phyloP scores from a whole-genome alignment of 805 yeast species.

The Ascoidea rubescens region DNA sequence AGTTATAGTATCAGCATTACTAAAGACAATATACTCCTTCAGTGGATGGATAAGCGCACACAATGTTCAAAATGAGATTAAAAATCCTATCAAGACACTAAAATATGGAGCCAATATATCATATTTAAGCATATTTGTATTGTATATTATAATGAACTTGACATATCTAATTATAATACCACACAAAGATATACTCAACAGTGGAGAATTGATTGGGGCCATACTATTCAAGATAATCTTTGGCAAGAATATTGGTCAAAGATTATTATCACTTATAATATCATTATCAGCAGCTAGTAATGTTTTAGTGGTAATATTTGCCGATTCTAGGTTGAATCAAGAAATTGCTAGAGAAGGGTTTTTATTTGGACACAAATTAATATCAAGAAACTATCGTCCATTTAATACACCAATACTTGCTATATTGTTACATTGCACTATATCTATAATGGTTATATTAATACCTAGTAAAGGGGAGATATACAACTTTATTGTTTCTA shows the following conservation, averaged over 20 bases:
- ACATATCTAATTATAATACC: constrained; percentile 44
- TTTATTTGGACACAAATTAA: constrained; percentile 21
- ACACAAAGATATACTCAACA: constrained; percentile 33
- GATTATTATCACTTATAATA: constrained; percentile 37
- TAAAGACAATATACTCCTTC: constrained; percentile 43
- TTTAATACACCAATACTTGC: constrained; percentile 40
- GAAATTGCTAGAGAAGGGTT: constrained; percentile 52
- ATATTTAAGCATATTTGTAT: constrained; percentile 27
- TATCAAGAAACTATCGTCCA: constrained; percentile 39
- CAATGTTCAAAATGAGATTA: constrained; percentile 44
- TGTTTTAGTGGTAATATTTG: constrained; percentile 45
- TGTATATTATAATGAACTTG: constrained; percentile 35
- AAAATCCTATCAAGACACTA: constrained; percentile 41
- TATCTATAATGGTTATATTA: constrained; percentile 12
- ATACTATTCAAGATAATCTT: constrained; percentile 38
- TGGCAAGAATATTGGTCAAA: constrained; percentile 37
- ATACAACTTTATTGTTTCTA: constrained; percentile 17
- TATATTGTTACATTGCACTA: constrained; percentile 19
- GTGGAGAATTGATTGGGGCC: constrained; percentile 47
- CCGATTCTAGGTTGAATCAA: constrained; percentile 46
- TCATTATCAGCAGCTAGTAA: constrained; percentile 49
- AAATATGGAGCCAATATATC: constrained; percentile 47
- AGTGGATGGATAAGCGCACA: constrained; percentile 54
- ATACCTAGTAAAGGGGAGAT: constrained; percentile 2
- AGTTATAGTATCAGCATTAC: constrained; percentile 36